Conservation (phyloP, 139 green algal genomes). For the Micromonas commoda region DNA sequence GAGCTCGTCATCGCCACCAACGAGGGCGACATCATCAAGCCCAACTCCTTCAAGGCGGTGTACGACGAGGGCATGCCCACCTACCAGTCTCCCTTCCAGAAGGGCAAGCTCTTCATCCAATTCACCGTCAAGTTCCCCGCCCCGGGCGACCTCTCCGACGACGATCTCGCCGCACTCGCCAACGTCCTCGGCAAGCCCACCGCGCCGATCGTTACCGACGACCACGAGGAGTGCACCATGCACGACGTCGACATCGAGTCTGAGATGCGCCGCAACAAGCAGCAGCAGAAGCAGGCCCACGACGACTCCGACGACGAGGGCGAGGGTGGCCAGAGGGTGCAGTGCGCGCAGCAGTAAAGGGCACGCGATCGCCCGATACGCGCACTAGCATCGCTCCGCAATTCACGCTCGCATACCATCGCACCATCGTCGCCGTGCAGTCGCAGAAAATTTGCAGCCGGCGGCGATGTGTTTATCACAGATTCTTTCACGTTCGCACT, state of each 20-base stretch:
- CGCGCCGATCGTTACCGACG: conserved; percentile 62
- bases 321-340: conserved; percentile 73
- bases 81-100: conserved; percentile 77
- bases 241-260: conserved; percentile 76
- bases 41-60: conserved; percentile 49
- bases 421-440: no score
- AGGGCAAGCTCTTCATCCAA: conserved; percentile 43
- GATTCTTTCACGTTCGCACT: no score
- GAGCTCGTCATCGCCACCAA: conserved; percentile 60
- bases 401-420: no score
- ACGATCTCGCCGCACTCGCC: conserved; percentile 35
- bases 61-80: conserved; percentile 93
- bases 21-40: conserved; percentile 83
- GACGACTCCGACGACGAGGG: conserved; percentile 80
- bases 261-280: conserved; percentile 69
- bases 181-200: conserved; percentile 31
- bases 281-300: conserved; percentile 37
- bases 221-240: conserved; percentile 62
- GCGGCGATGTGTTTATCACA: no score
- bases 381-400: no score
- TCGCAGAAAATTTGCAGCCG: no score
- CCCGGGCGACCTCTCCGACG: conserved; percentile 27
- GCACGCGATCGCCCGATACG: not conserved
- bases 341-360: conserved; percentile 90
- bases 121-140: conserved; percentile 75